Evolutionary conservation across 352 stramenopile genomes (phyloP).

Genomic region (Globisporangium nunn): DNA sequence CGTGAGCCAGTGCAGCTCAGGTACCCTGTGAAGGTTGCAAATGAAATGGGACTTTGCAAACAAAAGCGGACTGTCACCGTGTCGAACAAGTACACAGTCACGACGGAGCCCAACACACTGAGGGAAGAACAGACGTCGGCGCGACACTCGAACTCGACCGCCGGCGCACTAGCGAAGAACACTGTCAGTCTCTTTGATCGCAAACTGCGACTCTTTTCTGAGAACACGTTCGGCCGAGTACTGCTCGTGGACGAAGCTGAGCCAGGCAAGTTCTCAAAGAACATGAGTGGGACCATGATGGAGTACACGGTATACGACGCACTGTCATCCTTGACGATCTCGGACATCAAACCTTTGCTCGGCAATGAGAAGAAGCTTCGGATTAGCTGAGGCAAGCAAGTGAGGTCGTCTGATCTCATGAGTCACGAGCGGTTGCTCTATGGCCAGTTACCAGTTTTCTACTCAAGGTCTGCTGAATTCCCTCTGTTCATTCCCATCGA

Average conservation of each 20-base stretch:
- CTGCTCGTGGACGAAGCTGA: constrained; percentile 23
- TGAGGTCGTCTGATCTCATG: too few relatives aligned
- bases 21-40: constrained; percentile 17
- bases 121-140: background rate
- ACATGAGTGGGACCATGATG: constrained; percentile 11
- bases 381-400: constrained; percentile 4
- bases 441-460: too few relatives aligned
- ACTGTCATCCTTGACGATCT: constrained; percentile 17
- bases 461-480: too few relatives aligned
- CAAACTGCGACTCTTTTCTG: constrained; percentile 8
- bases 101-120: background rate
- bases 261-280: constrained; percentile 14
- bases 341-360: constrained; percentile 1
- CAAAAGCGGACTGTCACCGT: background rate
- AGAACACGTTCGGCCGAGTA: constrained; percentile 13
- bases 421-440: background rate
- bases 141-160: background rate
- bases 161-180: background rate
- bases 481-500: too few relatives aligned
- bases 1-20: constrained; percentile 18
- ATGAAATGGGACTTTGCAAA: constrained; percentile 16
- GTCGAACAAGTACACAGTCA: constrained; percentile 5
- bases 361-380: constrained; percentile 22
- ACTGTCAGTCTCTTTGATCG: constrained; percentile 22
- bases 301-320: constrained; percentile 23